phyloP scores from a whole-genome alignment of 805 yeast genomes.

The Ogataea salicorniae region DNA sequence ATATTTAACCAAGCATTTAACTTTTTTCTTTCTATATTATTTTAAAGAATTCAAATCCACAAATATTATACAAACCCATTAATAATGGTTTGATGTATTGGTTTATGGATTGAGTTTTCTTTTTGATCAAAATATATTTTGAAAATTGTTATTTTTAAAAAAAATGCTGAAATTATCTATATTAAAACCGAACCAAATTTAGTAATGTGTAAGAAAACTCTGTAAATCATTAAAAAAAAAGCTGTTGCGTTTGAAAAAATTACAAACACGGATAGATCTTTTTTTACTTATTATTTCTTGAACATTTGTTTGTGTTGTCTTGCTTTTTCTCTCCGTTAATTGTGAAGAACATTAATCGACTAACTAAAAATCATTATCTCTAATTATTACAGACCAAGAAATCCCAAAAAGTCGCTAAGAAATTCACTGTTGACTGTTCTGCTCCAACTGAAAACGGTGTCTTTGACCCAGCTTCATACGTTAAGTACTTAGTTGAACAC shows the following conservation, averaged over 20 bases:
- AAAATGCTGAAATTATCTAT: too few species aligned
- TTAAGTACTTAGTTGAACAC: slow-evolving; percentile 97
- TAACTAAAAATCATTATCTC: slow-evolving; percentile 6
- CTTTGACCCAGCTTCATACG: slow-evolving; percentile 96
- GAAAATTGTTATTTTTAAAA: too few species aligned
- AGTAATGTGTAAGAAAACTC: too few species aligned
- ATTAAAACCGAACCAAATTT: too few species aligned
- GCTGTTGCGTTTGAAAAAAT: slow-evolving; percentile 10
- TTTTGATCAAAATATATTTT: too few species aligned
- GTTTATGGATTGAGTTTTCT: too few species aligned
- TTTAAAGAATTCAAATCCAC: too few species aligned
- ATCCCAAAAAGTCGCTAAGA: slow-evolving; percentile 70
- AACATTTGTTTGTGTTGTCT: too few species aligned
- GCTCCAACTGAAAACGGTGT: slow-evolving; percentile 98
- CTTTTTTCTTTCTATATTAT: not conserved
- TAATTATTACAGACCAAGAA: slow-evolving; percentile 59
- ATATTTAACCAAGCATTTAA: slow-evolving; percentile 20
- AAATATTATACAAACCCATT: too few species aligned
- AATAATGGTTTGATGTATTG: too few species aligned
- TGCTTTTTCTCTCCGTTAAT: not conserved
- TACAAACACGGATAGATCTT: slow-evolving; percentile 9
- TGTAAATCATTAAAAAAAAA: not conserved
- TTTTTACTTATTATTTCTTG: slow-evolving; percentile 1
- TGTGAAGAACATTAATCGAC: not conserved
- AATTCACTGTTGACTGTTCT: slow-evolving; percentile 92